A percentile compares a stretch with the other conserved stretches of the same genome.
phyloP scores from a whole-genome alignment of 129 eudicot genomes.

The Pulicaria dysenterica region DNA sequence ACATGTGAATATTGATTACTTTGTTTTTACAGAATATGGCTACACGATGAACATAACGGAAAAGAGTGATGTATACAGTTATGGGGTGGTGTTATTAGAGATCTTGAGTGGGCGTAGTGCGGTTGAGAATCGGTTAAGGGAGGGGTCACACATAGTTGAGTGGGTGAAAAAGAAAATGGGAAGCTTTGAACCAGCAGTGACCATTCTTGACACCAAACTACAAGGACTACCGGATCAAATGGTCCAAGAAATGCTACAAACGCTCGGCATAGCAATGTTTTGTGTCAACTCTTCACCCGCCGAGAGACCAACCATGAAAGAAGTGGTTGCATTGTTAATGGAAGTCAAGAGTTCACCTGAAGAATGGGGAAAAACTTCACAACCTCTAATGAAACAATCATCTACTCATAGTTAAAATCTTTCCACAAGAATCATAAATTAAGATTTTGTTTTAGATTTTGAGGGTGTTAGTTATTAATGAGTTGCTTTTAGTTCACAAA shows the following conservation, averaged over 20 bases:
- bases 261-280: slow-evolving; percentile 92
- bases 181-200: slow-evolving; percentile 82
- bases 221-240: slow-evolving; percentile 81
- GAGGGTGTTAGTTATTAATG: slow-evolving; percentile 29
- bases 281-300: slow-evolving; percentile 86
- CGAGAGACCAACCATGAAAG: slow-evolving; percentile 92
- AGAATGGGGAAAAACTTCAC: slow-evolving; percentile 87
- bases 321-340: slow-evolving; percentile 88
- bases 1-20: too few relatives aligned
- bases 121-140: slow-evolving; percentile 67
- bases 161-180: slow-evolving; percentile 99
- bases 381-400: slow-evolving; percentile 86
- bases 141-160: slow-evolving; percentile 86
- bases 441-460: slow-evolving; percentile 29
- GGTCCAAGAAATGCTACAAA: slow-evolving; percentile 94
- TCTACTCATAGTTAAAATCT: slow-evolving; percentile 55
- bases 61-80: slow-evolving; percentile 92
- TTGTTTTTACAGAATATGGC: slow-evolving; percentile 70
- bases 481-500: slow-evolving; percentile 20
- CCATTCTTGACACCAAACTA: slow-evolving; percentile 66
- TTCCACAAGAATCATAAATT: slow-evolving; percentile 4
- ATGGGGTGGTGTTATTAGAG: slow-evolving; percentile 88
- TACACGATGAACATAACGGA: slow-evolving; percentile 93
- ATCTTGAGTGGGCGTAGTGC: slow-evolving; percentile 88
- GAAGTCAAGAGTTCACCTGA: slow-evolving; percentile 83